Percentiles rank a stretch among this genome's conserved stretches.
Conservation (phyloP, 768 basidiomycete genomes). For the Gymnopilus dilepis region DNA sequence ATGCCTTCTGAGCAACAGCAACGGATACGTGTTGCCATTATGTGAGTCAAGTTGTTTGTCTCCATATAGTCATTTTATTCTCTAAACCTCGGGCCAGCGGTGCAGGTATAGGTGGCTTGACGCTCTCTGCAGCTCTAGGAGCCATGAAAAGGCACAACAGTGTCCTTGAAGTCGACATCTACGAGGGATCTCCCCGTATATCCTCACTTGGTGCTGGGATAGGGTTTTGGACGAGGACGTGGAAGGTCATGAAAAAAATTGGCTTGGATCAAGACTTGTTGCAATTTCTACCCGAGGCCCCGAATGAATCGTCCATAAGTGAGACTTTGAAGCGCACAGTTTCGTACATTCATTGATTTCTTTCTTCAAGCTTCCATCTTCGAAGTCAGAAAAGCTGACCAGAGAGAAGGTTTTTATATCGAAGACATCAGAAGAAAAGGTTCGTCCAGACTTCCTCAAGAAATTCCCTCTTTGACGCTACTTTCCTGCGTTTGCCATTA, state of each 20-base stretch:
- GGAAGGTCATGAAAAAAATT: conserved; percentile 43
- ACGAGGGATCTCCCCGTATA: conserved; percentile 45
- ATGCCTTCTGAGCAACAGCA: too few species aligned
- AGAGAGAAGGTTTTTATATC: conserved; percentile 34
- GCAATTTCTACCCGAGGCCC: conserved; percentile 20
- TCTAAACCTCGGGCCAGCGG: conserved; percentile 4
- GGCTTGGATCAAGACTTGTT: conserved; percentile 35
- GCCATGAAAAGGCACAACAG: conserved; percentile 22
- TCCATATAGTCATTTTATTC: too few species aligned
- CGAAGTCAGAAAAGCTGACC: conserved; percentile 39
- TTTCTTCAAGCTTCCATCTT: conserved; percentile 21
- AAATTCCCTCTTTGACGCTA: background rate
- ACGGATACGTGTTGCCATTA: too few species aligned
- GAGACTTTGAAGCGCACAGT: background rate
- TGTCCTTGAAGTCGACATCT: conserved; percentile 40
- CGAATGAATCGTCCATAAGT: conserved; percentile 23
- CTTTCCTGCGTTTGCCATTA: conserved; percentile 8
- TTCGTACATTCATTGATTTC: background rate
- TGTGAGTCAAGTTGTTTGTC: too few species aligned
- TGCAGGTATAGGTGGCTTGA: conserved; percentile 24
- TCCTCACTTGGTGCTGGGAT: conserved; percentile 53
- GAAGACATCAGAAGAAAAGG: conserved; percentile 30
- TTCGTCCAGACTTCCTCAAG: background rate
- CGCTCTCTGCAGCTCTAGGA: conserved; percentile 24
- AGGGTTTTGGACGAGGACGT: conserved; percentile 42